These are phyloP conservation scores for Suhomyces xylopsoci DNA, from an alignment of 805 yeast genomes.

Conservation along the genomic window DNA sequence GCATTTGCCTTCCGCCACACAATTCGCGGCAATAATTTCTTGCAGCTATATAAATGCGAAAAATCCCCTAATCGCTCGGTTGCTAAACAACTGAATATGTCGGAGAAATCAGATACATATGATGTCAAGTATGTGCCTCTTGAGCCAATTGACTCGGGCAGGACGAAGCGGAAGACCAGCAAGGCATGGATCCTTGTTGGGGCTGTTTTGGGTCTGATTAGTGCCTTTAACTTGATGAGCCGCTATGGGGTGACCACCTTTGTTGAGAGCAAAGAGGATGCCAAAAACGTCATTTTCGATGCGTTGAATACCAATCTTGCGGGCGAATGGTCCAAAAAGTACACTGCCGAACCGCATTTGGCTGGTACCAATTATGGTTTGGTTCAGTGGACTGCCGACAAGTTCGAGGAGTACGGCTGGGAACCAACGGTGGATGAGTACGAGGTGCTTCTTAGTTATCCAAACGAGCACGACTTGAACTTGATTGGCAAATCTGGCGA, in stretches of 20 bases:
- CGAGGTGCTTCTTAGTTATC: slow-evolving; percentile 54
- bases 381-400: slow-evolving; percentile 50
- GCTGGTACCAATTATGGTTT: slow-evolving; percentile 44
- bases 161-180: neutral
- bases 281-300: slow-evolving; percentile 20
- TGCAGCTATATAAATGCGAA: neutral
- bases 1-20: neutral
- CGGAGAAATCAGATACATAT: neutral
- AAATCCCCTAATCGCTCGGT: neutral
- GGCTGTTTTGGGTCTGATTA: neutral
- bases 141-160: neutral
- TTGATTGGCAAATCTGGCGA: slow-evolving; percentile 31
- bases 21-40: neutral
- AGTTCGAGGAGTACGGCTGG: slow-evolving; percentile 52
- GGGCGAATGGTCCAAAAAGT: slow-evolving; percentile 40
- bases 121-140: neutral
- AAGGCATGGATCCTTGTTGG: neutral
- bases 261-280: neutral
- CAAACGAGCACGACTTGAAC: slow-evolving; percentile 43
- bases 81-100: neutral
- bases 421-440: slow-evolving; percentile 46
- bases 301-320: slow-evolving; percentile 37
- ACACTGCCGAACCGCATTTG: slow-evolving; percentile 42
- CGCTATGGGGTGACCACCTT: neutral
- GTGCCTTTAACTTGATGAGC: neutral